phyloP scores from a whole-genome alignment of 345 rosid species.

The Aethionema arabicum region DNA sequence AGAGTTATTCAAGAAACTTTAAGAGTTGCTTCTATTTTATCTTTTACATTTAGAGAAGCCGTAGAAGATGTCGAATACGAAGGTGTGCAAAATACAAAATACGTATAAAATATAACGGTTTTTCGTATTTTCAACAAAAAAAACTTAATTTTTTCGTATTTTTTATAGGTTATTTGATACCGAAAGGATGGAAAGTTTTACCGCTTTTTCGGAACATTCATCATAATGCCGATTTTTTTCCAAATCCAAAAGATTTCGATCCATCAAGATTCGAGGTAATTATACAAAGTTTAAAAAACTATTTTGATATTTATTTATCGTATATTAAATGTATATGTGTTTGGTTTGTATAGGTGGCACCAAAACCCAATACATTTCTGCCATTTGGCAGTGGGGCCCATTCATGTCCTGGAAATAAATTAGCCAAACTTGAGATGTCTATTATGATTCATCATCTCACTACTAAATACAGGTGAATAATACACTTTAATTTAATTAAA shows the following conservation, averaged over 20 bases:
- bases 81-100: constrained; percentile 41
- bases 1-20: constrained; percentile 87
- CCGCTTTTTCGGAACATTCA: constrained; percentile 90
- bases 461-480: constrained; percentile 80
- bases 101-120: not conserved
- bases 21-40: constrained; percentile 77
- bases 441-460: constrained; percentile 86
- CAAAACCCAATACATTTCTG: constrained; percentile 80
- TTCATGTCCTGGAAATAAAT: constrained; percentile 86
- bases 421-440: constrained; percentile 75
- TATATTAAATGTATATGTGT: not conserved
- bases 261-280: constrained; percentile 88
- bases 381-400: constrained; percentile 93
- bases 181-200: constrained; percentile 93
- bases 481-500: not conserved
- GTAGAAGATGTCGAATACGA: constrained; percentile 84
- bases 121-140: not conserved
- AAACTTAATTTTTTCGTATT: not conserved
- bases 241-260: constrained; percentile 69
- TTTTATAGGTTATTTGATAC: constrained; percentile 71
- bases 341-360: constrained; percentile 51
- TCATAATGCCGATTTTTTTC: constrained; percentile 67
- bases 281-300: not conserved
- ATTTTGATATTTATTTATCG: not conserved
- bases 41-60: constrained; percentile 92